phyloP scores from a whole-genome alignment of 148 eudicot genomes.

The Linanthus parryae region DNA sequence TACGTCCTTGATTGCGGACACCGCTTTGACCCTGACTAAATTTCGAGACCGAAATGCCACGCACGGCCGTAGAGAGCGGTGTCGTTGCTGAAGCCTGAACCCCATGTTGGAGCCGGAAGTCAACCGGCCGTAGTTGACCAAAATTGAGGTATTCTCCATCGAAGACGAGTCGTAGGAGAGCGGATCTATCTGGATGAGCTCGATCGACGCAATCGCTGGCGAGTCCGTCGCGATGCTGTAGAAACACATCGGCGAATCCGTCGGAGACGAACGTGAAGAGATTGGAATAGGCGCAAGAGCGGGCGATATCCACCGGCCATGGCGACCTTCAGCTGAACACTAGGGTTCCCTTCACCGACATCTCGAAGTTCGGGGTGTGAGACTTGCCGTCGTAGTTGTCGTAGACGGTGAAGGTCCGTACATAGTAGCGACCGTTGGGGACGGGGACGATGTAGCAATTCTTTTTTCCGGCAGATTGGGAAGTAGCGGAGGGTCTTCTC shows the following conservation, averaged over 20 bases:
- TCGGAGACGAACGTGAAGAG: conserved; percentile 50
- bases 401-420: conserved; percentile 85
- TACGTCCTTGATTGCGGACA: conserved; percentile 28
- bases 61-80: conserved; percentile 56
- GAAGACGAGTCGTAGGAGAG: conserved; percentile 37
- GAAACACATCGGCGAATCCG: conserved; percentile 54
- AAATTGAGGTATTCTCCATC: conserved; percentile 23
- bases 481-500: conserved; percentile 79
- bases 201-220: conserved; percentile 73
- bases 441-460: conserved; percentile 65
- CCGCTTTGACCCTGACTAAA: conserved; percentile 19
- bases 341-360: conserved; percentile 72
- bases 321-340: conserved; percentile 84
- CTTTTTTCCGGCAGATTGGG: conserved; percentile 72
- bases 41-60: conserved; percentile 51
- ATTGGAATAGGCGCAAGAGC: conserved; percentile 78
- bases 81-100: conserved; percentile 68
- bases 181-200: conserved; percentile 57
- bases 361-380: conserved; percentile 71
- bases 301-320: conserved; percentile 48
- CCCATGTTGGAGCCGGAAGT: conserved; percentile 60
- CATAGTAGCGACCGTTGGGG: conserved; percentile 35
- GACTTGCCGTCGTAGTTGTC: conserved; percentile 85
- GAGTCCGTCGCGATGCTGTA: conserved; percentile 94
- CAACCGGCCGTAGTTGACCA: conserved; percentile 69